Evolutionary conservation across 371 early-diverging fungal species (phyloP).

Genomic region (Basidiobolus meristosporus): DNA sequence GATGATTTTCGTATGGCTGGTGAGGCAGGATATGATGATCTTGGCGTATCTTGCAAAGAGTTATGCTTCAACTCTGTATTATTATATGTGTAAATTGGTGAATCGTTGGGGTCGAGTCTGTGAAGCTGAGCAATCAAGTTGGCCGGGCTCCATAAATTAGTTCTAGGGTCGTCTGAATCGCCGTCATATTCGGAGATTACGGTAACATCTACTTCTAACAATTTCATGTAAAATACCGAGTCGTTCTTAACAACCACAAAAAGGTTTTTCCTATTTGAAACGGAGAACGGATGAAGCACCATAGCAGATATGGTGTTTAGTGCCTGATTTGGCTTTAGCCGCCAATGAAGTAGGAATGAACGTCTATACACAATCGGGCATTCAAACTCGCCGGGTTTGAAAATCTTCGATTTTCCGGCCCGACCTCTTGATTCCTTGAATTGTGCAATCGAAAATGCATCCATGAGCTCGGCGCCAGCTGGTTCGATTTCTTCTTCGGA

Average conservation of each 20-base stretch:
- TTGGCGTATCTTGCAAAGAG: neutral
- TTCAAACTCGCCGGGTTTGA: constrained; percentile 45
- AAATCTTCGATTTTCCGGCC: constrained; percentile 9
- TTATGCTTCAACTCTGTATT: neutral
- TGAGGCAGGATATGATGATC: constrained; percentile 7
- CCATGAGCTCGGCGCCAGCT: constrained; percentile 21
- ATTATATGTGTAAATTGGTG: neutral
- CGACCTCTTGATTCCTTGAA: neutral
- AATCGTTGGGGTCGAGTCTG: neutral
- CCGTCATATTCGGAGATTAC: too few relatives aligned
- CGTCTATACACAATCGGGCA: constrained; percentile 40
- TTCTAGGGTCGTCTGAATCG: too few relatives aligned
- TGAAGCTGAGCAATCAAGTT: neutral
- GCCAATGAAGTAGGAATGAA: constrained; percentile 53
- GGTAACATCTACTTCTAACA: constrained; percentile 4
- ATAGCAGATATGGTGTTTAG: constrained; percentile 27
- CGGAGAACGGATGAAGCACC: constrained; percentile 33
- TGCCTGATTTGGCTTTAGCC: constrained; percentile 44
- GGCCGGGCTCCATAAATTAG: neutral
- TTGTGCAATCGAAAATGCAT: constrained; percentile 9
- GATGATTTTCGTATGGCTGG: constrained; percentile 5
- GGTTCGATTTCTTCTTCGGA: constrained; percentile 20
- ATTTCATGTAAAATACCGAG: constrained; percentile 34
- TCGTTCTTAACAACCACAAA: constrained; percentile 36
- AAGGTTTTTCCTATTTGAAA: constrained; percentile 54